These are phyloP conservation scores for Scedosporium minutisporum DNA, from an alignment of 2,329 filamentous ascomycete genomes.

Conservation along the genomic window DNA sequence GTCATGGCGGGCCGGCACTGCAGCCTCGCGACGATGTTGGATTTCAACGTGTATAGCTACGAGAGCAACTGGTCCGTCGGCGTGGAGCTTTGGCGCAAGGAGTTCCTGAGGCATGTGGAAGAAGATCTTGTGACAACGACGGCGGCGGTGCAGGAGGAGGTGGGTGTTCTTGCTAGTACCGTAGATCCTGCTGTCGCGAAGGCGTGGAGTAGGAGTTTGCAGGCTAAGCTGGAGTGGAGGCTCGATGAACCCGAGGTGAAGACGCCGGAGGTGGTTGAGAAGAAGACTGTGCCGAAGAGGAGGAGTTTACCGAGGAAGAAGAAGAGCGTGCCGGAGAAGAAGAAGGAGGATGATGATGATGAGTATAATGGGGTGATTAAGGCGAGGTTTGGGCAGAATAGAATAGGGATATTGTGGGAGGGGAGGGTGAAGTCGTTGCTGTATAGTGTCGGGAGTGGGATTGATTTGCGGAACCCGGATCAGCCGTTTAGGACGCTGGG, in stretches of 20 bases:
- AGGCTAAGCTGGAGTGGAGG: slow-evolving; percentile 43
- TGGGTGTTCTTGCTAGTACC: background rate
- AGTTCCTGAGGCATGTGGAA: slow-evolving; percentile 27
- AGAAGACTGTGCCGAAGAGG: slow-evolving; percentile 2
- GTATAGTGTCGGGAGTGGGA: slow-evolving; percentile 78
- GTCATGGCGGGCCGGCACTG: slow-evolving; percentile 77
- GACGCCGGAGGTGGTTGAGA: slow-evolving; percentile 8
- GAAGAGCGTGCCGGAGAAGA: slow-evolving; percentile 3
- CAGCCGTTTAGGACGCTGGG: slow-evolving; percentile 70
- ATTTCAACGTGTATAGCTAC: slow-evolving; percentile 98
- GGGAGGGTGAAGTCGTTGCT: slow-evolving; percentile 84
- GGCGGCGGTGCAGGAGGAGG: slow-evolving; percentile 8
- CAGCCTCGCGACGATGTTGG: slow-evolving; percentile 80
- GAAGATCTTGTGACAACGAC: slow-evolving; percentile 21
- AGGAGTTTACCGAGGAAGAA: background rate
- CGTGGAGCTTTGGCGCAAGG: slow-evolving; percentile 81
- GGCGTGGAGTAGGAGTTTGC: slow-evolving; percentile 35
- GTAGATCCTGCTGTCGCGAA: slow-evolving; percentile 4
- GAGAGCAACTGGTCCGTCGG: slow-evolving; percentile 90
- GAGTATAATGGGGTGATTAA: slow-evolving; percentile 82
- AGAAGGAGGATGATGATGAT: slow-evolving; percentile 35
- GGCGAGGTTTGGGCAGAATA: slow-evolving; percentile 78
- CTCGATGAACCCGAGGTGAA: slow-evolving; percentile 27
- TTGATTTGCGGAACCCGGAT: slow-evolving; percentile 69
- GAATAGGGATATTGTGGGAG: slow-evolving; percentile 84